A percentile compares a stretch with the other conserved stretches of the same genome.
Evolutionary conservation across 805 yeast genomes (phyloP).

Genomic region (Yamadazyma scolyti): DNA sequence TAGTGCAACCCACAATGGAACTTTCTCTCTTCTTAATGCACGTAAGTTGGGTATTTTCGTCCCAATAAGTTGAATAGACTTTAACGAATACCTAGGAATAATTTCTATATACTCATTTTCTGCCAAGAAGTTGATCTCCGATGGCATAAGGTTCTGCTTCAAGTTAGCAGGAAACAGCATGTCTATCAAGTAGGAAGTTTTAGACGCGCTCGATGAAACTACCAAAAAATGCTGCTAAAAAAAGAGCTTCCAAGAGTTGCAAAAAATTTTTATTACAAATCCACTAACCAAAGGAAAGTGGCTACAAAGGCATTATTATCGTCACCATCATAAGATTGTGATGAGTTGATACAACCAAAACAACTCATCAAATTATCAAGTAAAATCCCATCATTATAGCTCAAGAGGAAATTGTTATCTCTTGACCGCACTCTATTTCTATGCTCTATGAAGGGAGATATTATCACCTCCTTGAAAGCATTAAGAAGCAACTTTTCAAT

Average conservation of each 20-base stretch:
- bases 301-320: conserved; percentile 14
- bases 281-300: conserved; percentile 21
- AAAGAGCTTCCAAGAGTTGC: background rate
- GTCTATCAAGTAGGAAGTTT: background rate
- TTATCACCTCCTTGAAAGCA: conserved; percentile 25
- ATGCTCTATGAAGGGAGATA: conserved; percentile 21
- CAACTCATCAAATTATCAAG: conserved; percentile 11
- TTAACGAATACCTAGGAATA: conserved; percentile 74
- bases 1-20: conserved; percentile 88
- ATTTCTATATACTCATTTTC: conserved; percentile 74
- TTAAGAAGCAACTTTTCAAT: conserved; percentile 23
- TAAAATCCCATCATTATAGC: conserved; percentile 8
- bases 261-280: background rate
- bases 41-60: conserved; percentile 56
- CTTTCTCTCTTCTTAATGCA: conserved; percentile 64
- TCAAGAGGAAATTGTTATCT: conserved; percentile 6
- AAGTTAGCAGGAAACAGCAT: conserved; percentile 65
- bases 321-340: conserved; percentile 1
- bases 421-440: conserved; percentile 9
- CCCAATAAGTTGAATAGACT: conserved; percentile 62
- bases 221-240: background rate
- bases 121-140: conserved; percentile 79
- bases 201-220: background rate
- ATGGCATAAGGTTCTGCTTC: conserved; percentile 59
- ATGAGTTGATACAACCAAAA: conserved; percentile 12